Evolutionary conservation across 1,139 yeast species (phyloP), one percentile per base, ranked within the genome.

Genomic region (Magnusiomyces suaveolens): DNA sequence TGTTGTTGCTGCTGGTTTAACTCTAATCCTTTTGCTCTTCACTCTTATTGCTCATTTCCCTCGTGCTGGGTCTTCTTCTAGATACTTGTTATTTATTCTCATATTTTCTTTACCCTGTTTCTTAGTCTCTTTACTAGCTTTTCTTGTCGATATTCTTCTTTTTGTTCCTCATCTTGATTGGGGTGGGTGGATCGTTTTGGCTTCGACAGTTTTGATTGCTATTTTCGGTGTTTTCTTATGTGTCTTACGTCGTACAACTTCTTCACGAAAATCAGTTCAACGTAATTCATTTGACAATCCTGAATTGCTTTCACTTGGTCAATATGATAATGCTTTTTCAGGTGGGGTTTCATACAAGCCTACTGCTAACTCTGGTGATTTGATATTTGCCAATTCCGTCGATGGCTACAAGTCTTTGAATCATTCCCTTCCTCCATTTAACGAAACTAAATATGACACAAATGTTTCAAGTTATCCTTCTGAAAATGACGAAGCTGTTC

Each of bases 1-100:
- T 60, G 95, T 95, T 0, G 80, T 90, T 38, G 87, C 95, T 2
- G 81, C 87, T 18, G 95, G 90, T 0, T 73, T 87, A 65, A 81
- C 87, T n/a, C 74, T 83, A 53, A 61, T 85, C 10, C 68, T 82
- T 58, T 62, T 75, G 38, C 39, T 72, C 6, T 63, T 69, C 52
- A 64, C 77, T 0, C 52, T 75, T 3, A 50, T 75, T 32, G 66
- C 78, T 12, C 76, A 75, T 55, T 64, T 70, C 63, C 69, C 68
- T 43, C 69, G 71, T 0, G 73, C 75, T 2, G 64, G 70, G 2
- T 52, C 62, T 32, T 69, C 73, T 23, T 64, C 72, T n/a, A 57
- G 68, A 3, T 74, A 67, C 53, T 62, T 76, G 52, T 62, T 75
- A 38, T 61, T 70, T 36, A 60, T 75, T 57, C 65, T 79, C 46